Evolutionary conservation across 2,329 filamentous ascomycete genomes (phyloP), one percentile per base, ranked within the genome.

Genomic region (Clathrospora elynae): DNA sequence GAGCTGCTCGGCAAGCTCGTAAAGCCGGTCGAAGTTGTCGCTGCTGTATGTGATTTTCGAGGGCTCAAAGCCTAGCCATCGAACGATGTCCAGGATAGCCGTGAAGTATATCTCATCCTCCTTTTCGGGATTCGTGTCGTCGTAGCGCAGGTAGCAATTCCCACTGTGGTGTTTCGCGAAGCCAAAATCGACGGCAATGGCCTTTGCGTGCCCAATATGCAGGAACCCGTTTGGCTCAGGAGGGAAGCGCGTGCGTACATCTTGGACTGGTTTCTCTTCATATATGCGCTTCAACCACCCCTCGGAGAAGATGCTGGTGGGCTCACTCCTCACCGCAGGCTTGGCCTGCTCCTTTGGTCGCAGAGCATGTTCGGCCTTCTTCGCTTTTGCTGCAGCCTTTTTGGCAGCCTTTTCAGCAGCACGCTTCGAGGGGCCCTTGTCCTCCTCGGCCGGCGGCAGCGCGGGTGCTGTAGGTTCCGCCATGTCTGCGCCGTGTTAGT

Each of bases 171-270:
- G 84, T 63, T 82, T 83, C 10, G 93, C 92, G 68, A 96, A 97
- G 5, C 92, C 92, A 73, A 97, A 97, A 73, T 97, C 96, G 70
- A 97, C 84, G 0, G 90, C 87, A 68, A 97, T 96, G 14, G 93
- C 92, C 75, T 97, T 97, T 54, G 87, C 88, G 67, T 97, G 93
- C 13, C 92, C 92, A 57, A 97, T 87, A 66, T 96, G 91, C 7
- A 96, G 80, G 68, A 87, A 96, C 40, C 92, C 93, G 69, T 97
- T 97, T 33, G 93, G 93, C 72, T 78, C 76, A 18, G 76, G 76
- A 0, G 76, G 76, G 46, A 78, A 78, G 38, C 76, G 75, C 7
- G 76, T 75, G 39, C 71, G 67, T 24, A 78, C 74, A 9, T 73
- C 61, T 18, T 64, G 53, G 32, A 72, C 73, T 1, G 74, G 71